Conservation (phyloP, 2,329 filamentous ascomycete genomes). For the Fusarium succisae region DNA sequence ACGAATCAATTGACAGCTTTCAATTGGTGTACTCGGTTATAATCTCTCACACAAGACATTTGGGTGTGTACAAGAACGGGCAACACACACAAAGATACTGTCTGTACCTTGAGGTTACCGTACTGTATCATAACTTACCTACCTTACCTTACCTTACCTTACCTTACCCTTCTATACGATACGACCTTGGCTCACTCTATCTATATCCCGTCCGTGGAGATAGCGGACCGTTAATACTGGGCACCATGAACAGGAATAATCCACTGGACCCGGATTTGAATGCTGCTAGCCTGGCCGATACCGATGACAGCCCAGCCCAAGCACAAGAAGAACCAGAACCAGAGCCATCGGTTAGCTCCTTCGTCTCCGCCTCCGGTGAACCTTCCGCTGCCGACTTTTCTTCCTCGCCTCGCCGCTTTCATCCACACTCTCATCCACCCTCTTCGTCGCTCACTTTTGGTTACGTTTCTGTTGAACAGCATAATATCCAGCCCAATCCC, state of each 20-base stretch:
- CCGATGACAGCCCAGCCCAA: slow-evolving; percentile 35
- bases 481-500: slow-evolving; percentile 18
- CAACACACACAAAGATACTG: slow-evolving; percentile 1
- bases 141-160: background rate
- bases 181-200: slow-evolving; percentile 15
- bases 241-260: slow-evolving; percentile 36
- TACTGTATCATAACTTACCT: background rate
- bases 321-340: background rate
- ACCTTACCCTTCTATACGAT: slow-evolving; percentile 1
- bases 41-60: background rate
- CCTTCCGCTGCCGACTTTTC: slow-evolving; percentile 42
- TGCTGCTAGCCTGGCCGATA: slow-evolving; percentile 37
- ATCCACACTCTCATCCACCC: slow-evolving; percentile 26
- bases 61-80: slow-evolving; percentile 17
- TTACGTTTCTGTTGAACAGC: slow-evolving; percentile 16
- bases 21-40: background rate
- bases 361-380: slow-evolving; percentile 41
- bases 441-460: slow-evolving; percentile 21
- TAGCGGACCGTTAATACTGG: slow-evolving; percentile 29
- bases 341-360: slow-evolving; percentile 37
- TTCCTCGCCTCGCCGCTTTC: slow-evolving; percentile 31
- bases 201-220: slow-evolving; percentile 14
- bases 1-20: slow-evolving; percentile 12
- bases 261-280: slow-evolving; percentile 37
- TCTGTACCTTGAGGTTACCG: background rate